A percentile compares a stretch with the other conserved stretches of the same genome.
Evolutionary conservation across 176 grass and related monocot genomes (phyloP).

Genomic region (Triticum aestivum): DNA sequence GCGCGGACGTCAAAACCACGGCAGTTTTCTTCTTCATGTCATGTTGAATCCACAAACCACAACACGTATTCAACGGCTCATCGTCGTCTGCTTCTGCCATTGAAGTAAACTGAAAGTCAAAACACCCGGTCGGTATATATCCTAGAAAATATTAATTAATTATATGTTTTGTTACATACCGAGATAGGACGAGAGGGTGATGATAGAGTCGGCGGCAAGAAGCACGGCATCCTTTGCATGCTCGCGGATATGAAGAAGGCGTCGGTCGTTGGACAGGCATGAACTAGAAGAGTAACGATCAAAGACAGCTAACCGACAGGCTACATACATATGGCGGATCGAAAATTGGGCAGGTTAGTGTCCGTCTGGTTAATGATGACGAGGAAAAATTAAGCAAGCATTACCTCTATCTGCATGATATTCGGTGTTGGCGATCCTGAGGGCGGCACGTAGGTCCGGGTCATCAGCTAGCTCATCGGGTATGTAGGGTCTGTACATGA

Average conservation of each 20-base stretch:
- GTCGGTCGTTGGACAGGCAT: background rate
- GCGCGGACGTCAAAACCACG: background rate
- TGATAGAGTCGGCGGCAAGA: background rate
- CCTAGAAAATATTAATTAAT: no score
- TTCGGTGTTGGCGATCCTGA: background rate
- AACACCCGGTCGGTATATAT: no score
- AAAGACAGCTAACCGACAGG: background rate
- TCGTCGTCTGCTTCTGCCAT: background rate
- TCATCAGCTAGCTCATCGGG: background rate
- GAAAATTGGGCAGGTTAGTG: no score
- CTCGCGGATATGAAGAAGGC: background rate
- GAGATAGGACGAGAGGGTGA: constrained; percentile 2
- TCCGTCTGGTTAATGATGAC: no score
- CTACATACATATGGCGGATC: background rate
- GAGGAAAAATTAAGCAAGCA: no score
- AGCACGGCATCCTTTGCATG: background rate
- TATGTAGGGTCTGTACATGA: background rate
- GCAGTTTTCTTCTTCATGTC: background rate
- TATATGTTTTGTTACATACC: background rate
- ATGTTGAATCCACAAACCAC: background rate
- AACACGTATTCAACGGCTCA: background rate
- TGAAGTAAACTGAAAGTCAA: background rate
- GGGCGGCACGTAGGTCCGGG: background rate
- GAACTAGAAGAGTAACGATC: background rate
- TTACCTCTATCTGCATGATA: background rate